Conservation (phyloP, 2,329 filamentous ascomycete genomes). For the Chalaropsis thielavioides region DNA sequence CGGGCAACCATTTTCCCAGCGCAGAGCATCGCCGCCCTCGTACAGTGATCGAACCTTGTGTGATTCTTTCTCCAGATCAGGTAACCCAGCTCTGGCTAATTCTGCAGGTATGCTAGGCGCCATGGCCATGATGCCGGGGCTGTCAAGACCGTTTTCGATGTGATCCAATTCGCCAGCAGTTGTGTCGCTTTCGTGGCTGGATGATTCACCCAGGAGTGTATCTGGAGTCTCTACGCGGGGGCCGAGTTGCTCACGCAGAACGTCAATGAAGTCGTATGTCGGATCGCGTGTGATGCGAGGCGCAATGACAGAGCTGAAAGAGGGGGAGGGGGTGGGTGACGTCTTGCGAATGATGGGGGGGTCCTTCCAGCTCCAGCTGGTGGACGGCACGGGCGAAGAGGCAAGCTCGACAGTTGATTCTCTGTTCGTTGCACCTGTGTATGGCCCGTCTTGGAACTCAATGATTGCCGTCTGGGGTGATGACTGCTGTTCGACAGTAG, state of each 20-base stretch:
- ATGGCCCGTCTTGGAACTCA: not conserved
- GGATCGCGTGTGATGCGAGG: conserved; percentile 8
- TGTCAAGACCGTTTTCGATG: not conserved
- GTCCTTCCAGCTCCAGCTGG: conserved; percentile 6
- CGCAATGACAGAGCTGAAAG: conserved; percentile 9
- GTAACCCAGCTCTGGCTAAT: conserved; percentile 33
- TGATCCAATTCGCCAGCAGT: not conserved
- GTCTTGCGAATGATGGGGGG: conserved; percentile 12
- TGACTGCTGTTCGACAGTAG: not conserved
- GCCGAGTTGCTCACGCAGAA: not conserved
- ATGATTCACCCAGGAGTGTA: not conserved
- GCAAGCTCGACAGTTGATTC: not conserved
- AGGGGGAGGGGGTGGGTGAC: conserved; percentile 16
- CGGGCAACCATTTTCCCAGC: conserved; percentile 35
- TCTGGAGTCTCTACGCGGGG: conserved; percentile 1
- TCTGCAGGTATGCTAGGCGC: conserved; percentile 28
- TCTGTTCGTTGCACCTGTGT: not conserved
- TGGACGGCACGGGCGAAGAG: not conserved
- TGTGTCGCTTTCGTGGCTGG: not conserved
- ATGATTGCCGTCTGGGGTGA: too few relatives aligned
- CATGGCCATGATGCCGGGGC: not conserved
- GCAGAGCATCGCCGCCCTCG: conserved; percentile 39
- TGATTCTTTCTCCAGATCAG: conserved; percentile 46
- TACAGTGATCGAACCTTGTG: conserved; percentile 55
- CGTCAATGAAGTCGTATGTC: conserved; percentile 13